Evolutionary conservation across 306 rosid species (phyloP).

Genomic region (Malus sylvestris): DNA sequence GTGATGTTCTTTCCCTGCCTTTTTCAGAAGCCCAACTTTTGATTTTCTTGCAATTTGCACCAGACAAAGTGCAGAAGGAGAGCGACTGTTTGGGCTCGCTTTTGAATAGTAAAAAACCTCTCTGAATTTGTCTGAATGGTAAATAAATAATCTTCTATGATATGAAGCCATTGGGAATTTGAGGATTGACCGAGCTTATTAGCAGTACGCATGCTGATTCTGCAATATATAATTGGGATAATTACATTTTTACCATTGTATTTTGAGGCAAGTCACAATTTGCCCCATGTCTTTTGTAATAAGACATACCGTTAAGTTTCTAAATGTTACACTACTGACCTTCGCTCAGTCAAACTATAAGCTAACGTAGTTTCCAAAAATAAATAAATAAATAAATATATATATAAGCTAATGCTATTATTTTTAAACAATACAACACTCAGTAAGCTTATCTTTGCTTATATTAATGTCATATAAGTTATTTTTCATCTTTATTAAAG

Average conservation of each 20-base stretch:
- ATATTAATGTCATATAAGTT: no score
- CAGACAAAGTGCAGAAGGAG: background rate
- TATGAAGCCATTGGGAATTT: constrained; percentile 10
- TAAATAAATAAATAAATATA: no score
- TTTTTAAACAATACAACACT: no score
- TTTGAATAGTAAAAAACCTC: background rate
- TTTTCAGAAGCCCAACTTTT: background rate
- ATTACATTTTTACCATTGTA: background rate
- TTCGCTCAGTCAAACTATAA: no score
- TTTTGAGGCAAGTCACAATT: no score
- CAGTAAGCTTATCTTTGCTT: no score
- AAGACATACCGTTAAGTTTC: no score
- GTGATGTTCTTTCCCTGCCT: background rate
- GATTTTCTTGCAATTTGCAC: background rate
- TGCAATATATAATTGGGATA: background rate
- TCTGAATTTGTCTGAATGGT: background rate
- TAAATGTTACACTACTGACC: no score
- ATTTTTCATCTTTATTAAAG: no score
- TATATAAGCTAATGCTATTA: no score
- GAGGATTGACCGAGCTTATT: background rate
- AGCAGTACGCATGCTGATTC: background rate
- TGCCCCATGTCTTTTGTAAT: no score
- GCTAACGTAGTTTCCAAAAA: no score
- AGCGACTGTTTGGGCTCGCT: background rate
- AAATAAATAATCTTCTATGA: background rate